phyloP scores from a whole-genome alignment of 2,329 filamentous ascomycete genomes.

The Microsporum canis region DNA sequence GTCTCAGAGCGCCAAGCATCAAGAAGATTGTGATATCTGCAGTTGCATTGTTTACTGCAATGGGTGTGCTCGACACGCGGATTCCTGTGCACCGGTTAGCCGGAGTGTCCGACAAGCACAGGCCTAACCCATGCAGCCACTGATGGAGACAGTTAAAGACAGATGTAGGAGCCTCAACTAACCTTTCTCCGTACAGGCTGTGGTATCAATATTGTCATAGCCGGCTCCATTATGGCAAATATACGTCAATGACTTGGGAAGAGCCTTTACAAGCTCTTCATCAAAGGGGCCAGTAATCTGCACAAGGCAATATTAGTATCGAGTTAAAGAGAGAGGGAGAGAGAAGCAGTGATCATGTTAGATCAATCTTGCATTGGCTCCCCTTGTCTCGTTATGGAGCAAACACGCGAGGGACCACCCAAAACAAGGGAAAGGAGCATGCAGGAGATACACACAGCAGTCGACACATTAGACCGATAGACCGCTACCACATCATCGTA shows the following conservation, averaged over 20 bases:
- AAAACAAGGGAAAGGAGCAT: not conserved
- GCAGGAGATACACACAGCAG: constrained; percentile 25
- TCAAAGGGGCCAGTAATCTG: constrained; percentile 40
- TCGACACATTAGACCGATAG: constrained; percentile 49
- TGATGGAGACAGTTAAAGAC: not conserved
- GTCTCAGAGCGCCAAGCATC: constrained; percentile 37
- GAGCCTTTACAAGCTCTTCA: constrained; percentile 34
- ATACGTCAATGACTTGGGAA: constrained; percentile 38
- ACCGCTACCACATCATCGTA: constrained; percentile 47
- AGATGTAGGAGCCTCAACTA: not conserved
- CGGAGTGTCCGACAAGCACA: not conserved
- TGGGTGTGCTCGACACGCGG: constrained; percentile 35
- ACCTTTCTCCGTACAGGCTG: constrained; percentile 39
- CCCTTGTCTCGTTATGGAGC: constrained; percentile 1
- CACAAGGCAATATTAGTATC: not conserved
- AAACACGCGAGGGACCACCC: not conserved
- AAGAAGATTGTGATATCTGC: constrained; percentile 39
- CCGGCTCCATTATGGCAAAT: constrained; percentile 48
- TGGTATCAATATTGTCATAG: constrained; percentile 50
- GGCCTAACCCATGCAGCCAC: not conserved
- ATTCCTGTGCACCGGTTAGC: constrained; percentile 21
- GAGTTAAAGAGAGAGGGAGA: not conserved
- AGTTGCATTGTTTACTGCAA: constrained; percentile 38
- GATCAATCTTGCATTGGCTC: not conserved
- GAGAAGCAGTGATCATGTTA: not conserved